These are phyloP conservation scores for Syzygium grande DNA, from an alignment of 345 rosid genomes.

Conservation along the genomic window DNA sequence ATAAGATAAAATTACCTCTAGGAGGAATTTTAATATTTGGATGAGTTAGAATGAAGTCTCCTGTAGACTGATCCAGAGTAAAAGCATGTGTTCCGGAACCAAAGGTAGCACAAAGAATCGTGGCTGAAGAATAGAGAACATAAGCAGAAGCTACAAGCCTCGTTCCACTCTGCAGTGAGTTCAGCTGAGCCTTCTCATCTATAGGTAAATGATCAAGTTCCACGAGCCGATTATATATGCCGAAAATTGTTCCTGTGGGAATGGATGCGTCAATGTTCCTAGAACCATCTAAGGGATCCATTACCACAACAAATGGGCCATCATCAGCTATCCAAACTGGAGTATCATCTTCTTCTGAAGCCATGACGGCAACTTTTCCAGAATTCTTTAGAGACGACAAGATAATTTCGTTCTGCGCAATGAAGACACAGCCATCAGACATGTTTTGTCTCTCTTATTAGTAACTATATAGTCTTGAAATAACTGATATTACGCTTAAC, in stretches of 20 bases:
- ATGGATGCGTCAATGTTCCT: slow-evolving; percentile 88
- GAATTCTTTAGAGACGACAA: slow-evolving; percentile 66
- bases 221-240: slow-evolving; percentile 56
- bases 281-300: slow-evolving; percentile 95
- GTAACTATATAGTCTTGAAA: not conserved
- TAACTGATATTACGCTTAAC: not conserved
- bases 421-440: not conserved
- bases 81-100: slow-evolving; percentile 95
- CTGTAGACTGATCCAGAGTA: slow-evolving; percentile 75
- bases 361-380: slow-evolving; percentile 90
- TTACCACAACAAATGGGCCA: slow-evolving; percentile 73
- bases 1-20: slow-evolving; percentile 40
- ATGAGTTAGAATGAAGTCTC: slow-evolving; percentile 85
- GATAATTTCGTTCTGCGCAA: slow-evolving; percentile 68
- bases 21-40: slow-evolving; percentile 67
- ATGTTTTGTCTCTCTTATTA: not conserved
- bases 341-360: slow-evolving; percentile 82
- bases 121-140: slow-evolving; percentile 88
- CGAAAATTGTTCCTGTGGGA: slow-evolving; percentile 88
- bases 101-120: slow-evolving; percentile 68
- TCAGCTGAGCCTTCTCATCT: slow-evolving; percentile 62
- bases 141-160: slow-evolving; percentile 82
- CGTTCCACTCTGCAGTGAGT: slow-evolving; percentile 73
- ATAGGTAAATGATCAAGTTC: slow-evolving; percentile 72
- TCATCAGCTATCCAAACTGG: slow-evolving; percentile 68